Base-by-base conservation (phyloP, 1,139 yeast species). In the Saccharomyces hybrid region DNA sequence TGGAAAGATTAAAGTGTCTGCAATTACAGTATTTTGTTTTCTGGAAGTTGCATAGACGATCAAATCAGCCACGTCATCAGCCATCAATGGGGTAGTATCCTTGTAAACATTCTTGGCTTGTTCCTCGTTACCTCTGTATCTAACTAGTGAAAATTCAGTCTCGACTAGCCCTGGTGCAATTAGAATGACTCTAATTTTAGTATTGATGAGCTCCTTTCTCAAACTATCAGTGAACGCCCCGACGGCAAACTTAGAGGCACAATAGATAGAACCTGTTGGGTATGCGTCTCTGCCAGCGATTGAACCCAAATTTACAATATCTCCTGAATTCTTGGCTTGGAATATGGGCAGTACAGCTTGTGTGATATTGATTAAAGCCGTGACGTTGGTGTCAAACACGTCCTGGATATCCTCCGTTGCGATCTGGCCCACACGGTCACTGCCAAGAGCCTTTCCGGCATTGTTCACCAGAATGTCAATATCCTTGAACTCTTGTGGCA, bases 91-190 rank as follows among this genome's bases (percentile, higher is more conserved):
- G 53, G 81, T 84, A 41, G 85, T 78, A 47, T 89, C 90, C 46
- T 76, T 76, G 67, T 88, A 89, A 26, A 86, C 90, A 16, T 79
- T 80, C 60, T 83, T 83, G 8, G 96, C 96, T 65, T 79, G 79
- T 5, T 72, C 74, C 50, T 73, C 65, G 67, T 88, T 95, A 56
- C 95, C 95, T 59, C 82, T 77, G 75, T 81, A 85, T 67, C 96
- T 78, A 34, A 86, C 87, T 38, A 82, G 70, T 6, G 93, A 84
- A 68, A 89, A 89, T 65, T 89, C 96, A 14, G 96, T 89, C 71
- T 88, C 89, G 26, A 88, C 96, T 49, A 85, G 83, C 64, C 96
- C 96, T 9, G 96, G 96, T 58, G 88, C 91, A 51, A 88, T 79
- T 68, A 88, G 95, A 62, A 89, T 80, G 53, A 88, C 90, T 65